Conservation (phyloP, 371 early-diverging fungal species). For the Chytridiales sp. region DNA sequence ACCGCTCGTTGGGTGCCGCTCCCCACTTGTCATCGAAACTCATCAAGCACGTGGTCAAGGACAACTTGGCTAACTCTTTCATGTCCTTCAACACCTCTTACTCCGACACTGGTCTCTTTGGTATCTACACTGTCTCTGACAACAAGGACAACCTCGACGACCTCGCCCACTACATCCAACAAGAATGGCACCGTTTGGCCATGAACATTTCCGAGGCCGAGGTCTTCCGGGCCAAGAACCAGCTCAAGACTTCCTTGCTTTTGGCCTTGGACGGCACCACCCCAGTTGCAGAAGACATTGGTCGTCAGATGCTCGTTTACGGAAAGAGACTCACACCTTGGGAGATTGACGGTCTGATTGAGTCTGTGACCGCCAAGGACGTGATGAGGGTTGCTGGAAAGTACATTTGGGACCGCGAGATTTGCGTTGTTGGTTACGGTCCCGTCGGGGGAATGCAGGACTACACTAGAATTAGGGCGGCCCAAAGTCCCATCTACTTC, state of each 20-base stretch:
- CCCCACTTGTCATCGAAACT: conserved; percentile 82
- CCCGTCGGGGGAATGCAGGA: conserved; percentile 81
- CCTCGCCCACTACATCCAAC: conserved; percentile 77
- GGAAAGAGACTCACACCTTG: conserved; percentile 83
- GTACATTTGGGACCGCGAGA: conserved; percentile 87
- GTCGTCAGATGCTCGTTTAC: conserved; percentile 89
- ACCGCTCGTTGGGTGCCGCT: conserved; percentile 85
- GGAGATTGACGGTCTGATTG: conserved; percentile 79
- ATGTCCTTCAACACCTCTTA: conserved; percentile 97
- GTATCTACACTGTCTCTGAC: conserved; percentile 88
- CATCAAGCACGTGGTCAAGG: conserved; percentile 75
- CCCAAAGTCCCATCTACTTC: too few species aligned
- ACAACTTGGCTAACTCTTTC: conserved; percentile 93
- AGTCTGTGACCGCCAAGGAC: conserved; percentile 77
- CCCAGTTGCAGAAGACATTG: conserved; percentile 95
- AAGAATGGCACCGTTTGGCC: conserved; percentile 90
- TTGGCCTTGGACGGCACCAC: conserved; percentile 91
- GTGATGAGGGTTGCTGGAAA: conserved; percentile 85
- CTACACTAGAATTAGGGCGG: conserved; percentile 80
- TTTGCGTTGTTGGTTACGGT: conserved; percentile 91
- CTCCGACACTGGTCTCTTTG: conserved; percentile 97
- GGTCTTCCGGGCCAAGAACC: conserved; percentile 96
- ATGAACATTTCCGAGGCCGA: conserved; percentile 86
- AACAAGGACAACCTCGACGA: conserved; percentile 81
- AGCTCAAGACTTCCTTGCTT: conserved; percentile 91